phyloP scores from a whole-genome alignment of 1,284 basidiomycete species.

The Trametes hirsuta region DNA sequence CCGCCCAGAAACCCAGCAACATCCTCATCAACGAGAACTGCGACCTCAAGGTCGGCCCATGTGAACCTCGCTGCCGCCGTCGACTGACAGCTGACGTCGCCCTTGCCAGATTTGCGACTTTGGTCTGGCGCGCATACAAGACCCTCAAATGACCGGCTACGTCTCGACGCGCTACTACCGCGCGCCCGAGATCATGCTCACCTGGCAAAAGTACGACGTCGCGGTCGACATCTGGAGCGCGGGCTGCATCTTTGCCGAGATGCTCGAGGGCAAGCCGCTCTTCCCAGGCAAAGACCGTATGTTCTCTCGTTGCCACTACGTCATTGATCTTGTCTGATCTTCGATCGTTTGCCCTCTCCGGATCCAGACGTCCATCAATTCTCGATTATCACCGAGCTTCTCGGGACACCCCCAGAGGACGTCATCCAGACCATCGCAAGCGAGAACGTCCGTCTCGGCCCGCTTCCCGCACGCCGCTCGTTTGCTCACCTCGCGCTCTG shows the following conservation, averaged over 20 bases:
- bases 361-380: conserved; percentile 99
- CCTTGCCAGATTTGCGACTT: conserved; percentile 91
- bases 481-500: background rate
- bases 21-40: conserved; percentile 99
- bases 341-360: background rate
- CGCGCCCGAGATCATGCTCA: conserved; percentile 99
- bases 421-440: conserved; percentile 99
- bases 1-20: conserved; percentile 93
- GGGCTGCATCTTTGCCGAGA: conserved; percentile 99
- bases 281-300: conserved; percentile 98
- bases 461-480: background rate
- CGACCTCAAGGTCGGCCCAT: conserved; percentile 76
- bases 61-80: background rate
- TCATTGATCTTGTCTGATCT: conserved; percentile 11
- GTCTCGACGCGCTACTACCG: conserved; percentile 99
- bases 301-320: conserved; percentile 37
- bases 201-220: conserved; percentile 99
- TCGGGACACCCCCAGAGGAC: conserved; percentile 98
- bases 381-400: conserved; percentile 98
- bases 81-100: conserved; percentile 13
- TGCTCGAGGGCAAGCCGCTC: conserved; percentile 98
- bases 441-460: conserved; percentile 78
- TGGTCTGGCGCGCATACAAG: conserved; percentile 94
- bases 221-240: conserved; percentile 99
- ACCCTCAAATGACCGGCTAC: conserved; percentile 99